phyloP scores from a whole-genome alignment of 305 asterid species.

The Euphrasia arctica region DNA sequence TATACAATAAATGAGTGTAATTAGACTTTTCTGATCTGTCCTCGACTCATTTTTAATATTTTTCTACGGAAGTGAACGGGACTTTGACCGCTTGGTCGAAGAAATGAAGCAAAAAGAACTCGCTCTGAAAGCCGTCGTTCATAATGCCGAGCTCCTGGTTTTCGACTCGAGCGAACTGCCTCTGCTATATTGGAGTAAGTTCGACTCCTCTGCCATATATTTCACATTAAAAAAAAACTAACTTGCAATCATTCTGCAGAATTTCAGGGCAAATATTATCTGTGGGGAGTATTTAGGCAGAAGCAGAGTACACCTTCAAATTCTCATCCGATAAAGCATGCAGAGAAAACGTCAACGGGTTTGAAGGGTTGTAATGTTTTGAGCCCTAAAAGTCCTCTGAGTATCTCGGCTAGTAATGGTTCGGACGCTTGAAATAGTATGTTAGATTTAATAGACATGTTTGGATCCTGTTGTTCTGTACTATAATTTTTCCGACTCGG shows the following conservation, averaged over 20 bases:
- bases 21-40: no score
- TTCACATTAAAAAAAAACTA: neutral
- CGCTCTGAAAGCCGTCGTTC: conserved; percentile 41
- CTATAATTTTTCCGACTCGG: no score
- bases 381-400: conserved; percentile 29
- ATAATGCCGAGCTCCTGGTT: conserved; percentile 51
- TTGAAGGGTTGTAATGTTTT: conserved; percentile 9
- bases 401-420: conserved; percentile 23
- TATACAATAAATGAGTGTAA: neutral
- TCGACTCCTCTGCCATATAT: neutral
- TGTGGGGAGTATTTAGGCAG: conserved; percentile 76
- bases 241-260: conserved; percentile 39
- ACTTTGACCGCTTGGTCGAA: conserved; percentile 35
- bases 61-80: conserved; percentile 29
- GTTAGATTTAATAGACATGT: neutral
- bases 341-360: neutral
- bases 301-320: conserved; percentile 27
- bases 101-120: conserved; percentile 39
- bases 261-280: conserved; percentile 50
- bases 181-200: conserved; percentile 47
- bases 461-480: no score
- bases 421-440: neutral
- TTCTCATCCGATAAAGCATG: neutral
- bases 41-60: neutral
- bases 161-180: conserved; percentile 54